Evolutionary conservation across 345 rosid species (phyloP), one percentile per base, ranked within the genome.

Genomic region (Laguncularia racemosa): DNA sequence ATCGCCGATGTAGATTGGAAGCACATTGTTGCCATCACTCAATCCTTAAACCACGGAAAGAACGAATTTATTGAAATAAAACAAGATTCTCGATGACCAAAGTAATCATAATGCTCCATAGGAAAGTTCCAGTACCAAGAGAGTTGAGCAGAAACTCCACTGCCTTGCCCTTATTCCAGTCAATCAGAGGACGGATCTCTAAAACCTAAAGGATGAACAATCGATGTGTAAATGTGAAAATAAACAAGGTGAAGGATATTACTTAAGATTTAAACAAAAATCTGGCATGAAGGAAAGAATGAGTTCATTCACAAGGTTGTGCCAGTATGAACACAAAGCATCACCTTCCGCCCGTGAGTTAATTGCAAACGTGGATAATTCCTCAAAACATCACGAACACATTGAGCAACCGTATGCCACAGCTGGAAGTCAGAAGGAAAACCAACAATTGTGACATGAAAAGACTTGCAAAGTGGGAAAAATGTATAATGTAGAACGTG

Each of bases 101-200:
- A 46, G 20, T 33, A 53, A 45, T 43, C 16, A 20, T 48, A 23
- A 28, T 17, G 16, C 20, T 40, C 19, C 57, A 38, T 15, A 66
- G 48, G 17, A 11, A 49, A 50, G 17, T 19, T 52, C 40, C 14
- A 7, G 20, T 76, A 91, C 97, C 97, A 3, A 95, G 90, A 57
- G 95, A 84, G 44, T 90, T 85, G 2, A 90, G 85, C 67, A 95
- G 76, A 74, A 90, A 90, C 67, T 87, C 83, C 0, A 90, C 92
- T 3, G 99, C 99, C 74, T 88, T 90, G 16, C 99, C 99, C 70
- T 95, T 95, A 48, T 90, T 77, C 99, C 99, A 95, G 62, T 90
- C 84, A 20, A 95, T 85, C 56, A 64, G 76, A 44, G 97, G 99
- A 76, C 99, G 96, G 70, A 95, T 67, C 65, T 90, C 99, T 81